Percentiles rank a stretch among this genome's conserved stretches.
phyloP scores from a whole-genome alignment of 352 stramenopile genomes.

The Globisporangium iwayamae region DNA sequence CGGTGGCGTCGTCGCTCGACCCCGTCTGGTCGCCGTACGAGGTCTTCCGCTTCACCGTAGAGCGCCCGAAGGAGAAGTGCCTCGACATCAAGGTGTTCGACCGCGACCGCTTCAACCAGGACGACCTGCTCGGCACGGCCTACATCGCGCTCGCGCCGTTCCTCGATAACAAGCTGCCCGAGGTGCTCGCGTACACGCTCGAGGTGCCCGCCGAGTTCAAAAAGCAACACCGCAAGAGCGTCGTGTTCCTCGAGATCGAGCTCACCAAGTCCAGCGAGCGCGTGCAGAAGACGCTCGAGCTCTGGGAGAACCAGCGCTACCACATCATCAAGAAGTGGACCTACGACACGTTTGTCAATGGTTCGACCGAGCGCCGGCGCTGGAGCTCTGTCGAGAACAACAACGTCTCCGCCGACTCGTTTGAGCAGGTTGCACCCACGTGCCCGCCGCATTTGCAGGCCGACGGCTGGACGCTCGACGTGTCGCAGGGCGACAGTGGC shows the following conservation, averaged over 20 bases:
- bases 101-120: constrained; percentile 54
- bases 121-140: constrained; percentile 54
- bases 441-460: constrained; percentile 45
- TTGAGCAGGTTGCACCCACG: constrained; percentile 64
- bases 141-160: constrained; percentile 50
- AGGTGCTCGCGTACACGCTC: constrained; percentile 51
- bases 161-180: constrained; percentile 36
- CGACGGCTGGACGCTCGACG: constrained; percentile 76
- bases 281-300: constrained; percentile 67
- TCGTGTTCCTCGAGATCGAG: constrained; percentile 60
- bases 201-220: constrained; percentile 53
- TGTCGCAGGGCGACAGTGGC: constrained; percentile 72
- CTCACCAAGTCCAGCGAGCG: constrained; percentile 38
- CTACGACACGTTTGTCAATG: constrained; percentile 46
- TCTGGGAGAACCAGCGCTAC: constrained; percentile 87
- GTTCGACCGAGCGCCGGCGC: constrained; percentile 63
- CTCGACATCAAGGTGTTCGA: constrained; percentile 62
- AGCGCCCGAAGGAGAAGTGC: constrained; percentile 49
- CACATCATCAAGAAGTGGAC: constrained; percentile 77
- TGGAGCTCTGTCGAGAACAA: constrained; percentile 69
- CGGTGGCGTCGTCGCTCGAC: constrained; percentile 41
- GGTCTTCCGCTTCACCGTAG: constrained; percentile 57
- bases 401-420: constrained; percentile 56
- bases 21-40: constrained; percentile 52
- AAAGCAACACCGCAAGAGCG: constrained; percentile 57